Evolutionary conservation across 2,329 filamentous ascomycete genomes (phyloP), one percentile per base, ranked within the genome.

Genomic region (Juglanconis juglandina): DNA sequence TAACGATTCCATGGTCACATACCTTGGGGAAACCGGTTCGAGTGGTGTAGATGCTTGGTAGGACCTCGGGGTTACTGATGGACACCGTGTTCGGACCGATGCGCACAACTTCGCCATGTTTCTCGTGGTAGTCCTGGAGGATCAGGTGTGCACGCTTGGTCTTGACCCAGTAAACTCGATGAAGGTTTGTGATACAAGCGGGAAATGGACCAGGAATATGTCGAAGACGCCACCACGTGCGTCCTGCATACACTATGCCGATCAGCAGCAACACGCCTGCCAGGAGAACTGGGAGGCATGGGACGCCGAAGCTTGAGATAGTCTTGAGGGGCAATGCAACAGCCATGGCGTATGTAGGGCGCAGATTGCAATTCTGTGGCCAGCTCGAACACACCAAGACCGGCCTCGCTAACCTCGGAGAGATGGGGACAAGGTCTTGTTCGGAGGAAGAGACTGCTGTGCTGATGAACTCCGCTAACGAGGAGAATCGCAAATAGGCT

Each of bases 51-150:
- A 69, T 33, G 5, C 50, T 59, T 2, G 65, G 58, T 10, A 69
- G 66, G 1, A 42, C 53, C 4, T 59, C 61, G 3, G 79, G 78
- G 1, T 77, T 78, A 0, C 76, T 66, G 34, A 82, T 68, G 0
- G 78, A 79, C 3, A 82, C 72, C 66, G 81, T 79, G 65, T 79
- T 71, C 5, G 79, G 79, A 1, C 74, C 76, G 50, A 81, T 76
- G n/a, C 80, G 76, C 55, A 82, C 78, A 3, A 82, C 66, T 10
- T 77, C 76, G 3, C 79, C 78, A 64, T 81, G 79, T 63, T 72
- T 73, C 13, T 67, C 66, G 68, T 81, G 79, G 2, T 81, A 32
- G 1, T 56, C 41, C 24, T 63, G 54, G 13, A 66, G 63, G 7
- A 59, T 59, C 5, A 54, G 14, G 33, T 68, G 65, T 17, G 63